phyloP scores from a whole-genome alignment of 306 rosid species.

The Inga laurina region DNA sequence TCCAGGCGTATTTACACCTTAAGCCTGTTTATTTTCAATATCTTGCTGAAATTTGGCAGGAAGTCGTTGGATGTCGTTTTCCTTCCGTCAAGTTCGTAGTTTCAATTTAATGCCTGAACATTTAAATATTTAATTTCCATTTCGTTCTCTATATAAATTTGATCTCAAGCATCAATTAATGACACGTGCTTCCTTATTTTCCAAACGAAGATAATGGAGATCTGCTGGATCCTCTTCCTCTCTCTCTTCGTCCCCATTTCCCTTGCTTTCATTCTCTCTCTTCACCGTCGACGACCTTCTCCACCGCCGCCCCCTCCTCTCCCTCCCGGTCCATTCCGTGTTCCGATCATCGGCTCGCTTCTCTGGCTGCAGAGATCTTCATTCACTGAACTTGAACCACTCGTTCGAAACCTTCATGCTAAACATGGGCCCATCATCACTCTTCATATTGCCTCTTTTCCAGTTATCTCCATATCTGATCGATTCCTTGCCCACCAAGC shows the following conservation, averaged over 20 bases:
- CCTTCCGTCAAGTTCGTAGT: too few relatives aligned
- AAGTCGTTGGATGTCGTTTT: too few relatives aligned
- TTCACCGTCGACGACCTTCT: not conserved
- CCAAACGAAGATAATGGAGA: not conserved
- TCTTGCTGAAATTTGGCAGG: too few relatives aligned
- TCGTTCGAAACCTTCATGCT: not conserved
- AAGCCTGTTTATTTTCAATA: too few relatives aligned
- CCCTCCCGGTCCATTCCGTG: not conserved
- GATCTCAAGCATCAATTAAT: too few relatives aligned
- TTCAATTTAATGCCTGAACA: too few relatives aligned
- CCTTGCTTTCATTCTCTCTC: not conserved
- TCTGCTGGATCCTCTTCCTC: not conserved
- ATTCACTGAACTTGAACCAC: not conserved
- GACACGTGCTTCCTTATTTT: too few relatives aligned
- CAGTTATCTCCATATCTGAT: not conserved
- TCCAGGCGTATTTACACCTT: too few relatives aligned
- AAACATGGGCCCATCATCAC: slow-evolving; percentile 1
- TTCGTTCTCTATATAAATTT: too few relatives aligned
- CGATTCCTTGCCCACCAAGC: not conserved
- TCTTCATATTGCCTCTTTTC: not conserved
- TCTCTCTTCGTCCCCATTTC: not conserved
- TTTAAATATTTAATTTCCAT: too few relatives aligned
- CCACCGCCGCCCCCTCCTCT: not conserved
- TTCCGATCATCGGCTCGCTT: not conserved
- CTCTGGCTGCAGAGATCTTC: not conserved